Evolutionary conservation across 257 asterid genomes (phyloP), one percentile per base, ranked within the genome.

Genomic region (Primulina eburnea): DNA sequence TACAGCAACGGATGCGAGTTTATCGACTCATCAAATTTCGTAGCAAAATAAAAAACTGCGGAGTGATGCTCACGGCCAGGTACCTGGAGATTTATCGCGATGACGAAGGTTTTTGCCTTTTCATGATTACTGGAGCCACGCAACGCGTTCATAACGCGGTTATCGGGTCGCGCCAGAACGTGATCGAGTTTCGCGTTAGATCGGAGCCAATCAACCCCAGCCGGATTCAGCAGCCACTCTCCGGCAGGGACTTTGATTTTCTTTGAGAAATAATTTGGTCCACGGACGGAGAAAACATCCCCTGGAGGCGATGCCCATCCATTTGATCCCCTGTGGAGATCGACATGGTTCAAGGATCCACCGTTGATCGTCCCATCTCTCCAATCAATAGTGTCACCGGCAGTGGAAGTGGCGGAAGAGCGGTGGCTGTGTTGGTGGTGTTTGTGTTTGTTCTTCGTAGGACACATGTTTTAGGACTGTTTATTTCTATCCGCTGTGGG

Each of bases 231-330:
- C 50, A 90, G 82, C 89, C 91, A 87, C 24, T 82, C 77, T 1
- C 92, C 90, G 37, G 97, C 85, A 1, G 92, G 92, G 17, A 47
- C 28, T 81, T 92, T 90, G 16, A 77, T 40, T 75, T 77, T 92
- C 63, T 76, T 87, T 6, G 93, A 40, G 64, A 87, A 83, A 87
- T 87, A 92, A 74, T 87, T 82, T 2, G 83, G 88, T 26, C 89
- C 92, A 0, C 98, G 97, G 69, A 92, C 82, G 37, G 69, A 64
- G 85, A 92, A 90, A 0, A 82, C 59, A 5, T 90, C 92, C 0
- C 97, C 97, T 0, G 97, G 97, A 2, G 97, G 97, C 28, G 97
- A 88, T 4, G 97, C 96, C 98, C 98, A 92, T 34, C 98, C 98
- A 80, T 90, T 92, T 75, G 89, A 50, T 71, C 97, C 98, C 10